Conservation (phyloP, 192 early-diverging fungal genomes). For the Coemansia pectinata region DNA sequence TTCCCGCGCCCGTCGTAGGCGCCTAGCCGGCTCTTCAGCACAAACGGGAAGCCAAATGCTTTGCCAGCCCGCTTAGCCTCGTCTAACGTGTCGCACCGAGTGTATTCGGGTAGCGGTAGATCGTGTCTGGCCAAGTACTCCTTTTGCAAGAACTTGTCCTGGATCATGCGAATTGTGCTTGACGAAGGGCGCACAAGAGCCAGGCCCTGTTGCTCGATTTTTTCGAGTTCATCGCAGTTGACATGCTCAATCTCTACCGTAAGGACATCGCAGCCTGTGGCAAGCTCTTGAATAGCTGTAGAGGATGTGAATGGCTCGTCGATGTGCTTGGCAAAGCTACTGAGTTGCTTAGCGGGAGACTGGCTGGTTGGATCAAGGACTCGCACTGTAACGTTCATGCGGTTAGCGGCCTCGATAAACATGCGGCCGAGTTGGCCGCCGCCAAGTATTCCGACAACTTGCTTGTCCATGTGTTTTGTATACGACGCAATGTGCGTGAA, state of each 20-base stretch:
- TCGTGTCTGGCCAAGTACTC: constrained; percentile 63
- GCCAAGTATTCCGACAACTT: constrained; percentile 60
- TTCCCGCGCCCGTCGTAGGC: constrained; percentile 98
- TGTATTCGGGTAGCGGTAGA: constrained; percentile 68
- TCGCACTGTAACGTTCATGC: constrained; percentile 80
- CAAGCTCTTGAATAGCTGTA: constrained; percentile 73
- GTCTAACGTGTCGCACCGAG: constrained; percentile 54
- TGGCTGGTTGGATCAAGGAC: constrained; percentile 79
- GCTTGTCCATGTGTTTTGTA: constrained; percentile 29
- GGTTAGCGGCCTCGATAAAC: constrained; percentile 92
- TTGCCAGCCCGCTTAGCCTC: constrained; percentile 55
- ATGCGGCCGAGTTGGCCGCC: constrained; percentile 99
- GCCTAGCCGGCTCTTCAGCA: constrained; percentile 92
- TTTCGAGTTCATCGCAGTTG: constrained; percentile 61
- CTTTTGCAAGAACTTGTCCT: constrained; percentile 97
- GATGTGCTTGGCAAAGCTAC: constrained; percentile 69
- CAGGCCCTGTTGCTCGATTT: constrained; percentile 59
- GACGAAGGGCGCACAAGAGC: constrained; percentile 79
- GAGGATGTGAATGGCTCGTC: constrained; percentile 85
- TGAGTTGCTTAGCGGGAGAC: constrained; percentile 86
- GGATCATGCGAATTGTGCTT: constrained; percentile 81
- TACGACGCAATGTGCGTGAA: neutral
- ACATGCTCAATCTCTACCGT: constrained; percentile 99
- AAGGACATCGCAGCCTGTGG: constrained; percentile 72
- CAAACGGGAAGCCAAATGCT: constrained; percentile 87